Evolutionary conservation across 202 grass and related monocot genomes (phyloP).

Genomic region (Schoenoplectus tabernaemontani): DNA sequence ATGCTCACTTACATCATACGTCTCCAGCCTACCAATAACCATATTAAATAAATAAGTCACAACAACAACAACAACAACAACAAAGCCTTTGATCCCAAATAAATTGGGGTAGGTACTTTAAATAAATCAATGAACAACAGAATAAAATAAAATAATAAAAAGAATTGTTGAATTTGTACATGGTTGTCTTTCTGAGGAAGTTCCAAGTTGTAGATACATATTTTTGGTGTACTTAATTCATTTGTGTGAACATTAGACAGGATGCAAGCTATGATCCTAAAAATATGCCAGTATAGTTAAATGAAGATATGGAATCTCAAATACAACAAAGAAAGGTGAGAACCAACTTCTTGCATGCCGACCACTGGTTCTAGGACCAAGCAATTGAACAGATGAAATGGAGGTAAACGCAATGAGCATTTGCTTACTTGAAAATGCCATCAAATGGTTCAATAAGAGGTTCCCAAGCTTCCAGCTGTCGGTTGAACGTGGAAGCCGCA

Average conservation of each 20-base stretch:
- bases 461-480: conserved; percentile 92
- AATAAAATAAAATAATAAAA: conserved; percentile 1
- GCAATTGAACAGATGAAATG: not conserved
- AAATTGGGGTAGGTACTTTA: no score
- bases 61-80: conserved; percentile 6
- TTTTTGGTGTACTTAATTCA: not conserved
- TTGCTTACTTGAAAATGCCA: conserved; percentile 89
- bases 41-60: conserved; percentile 26
- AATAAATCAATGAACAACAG: conserved; percentile 17
- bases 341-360: not conserved
- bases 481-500: conserved; percentile 94
- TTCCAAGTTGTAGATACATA: not conserved
- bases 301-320: not conserved
- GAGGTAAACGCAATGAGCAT: conserved; percentile 3
- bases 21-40: conserved; percentile 73
- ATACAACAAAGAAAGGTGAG: not conserved
- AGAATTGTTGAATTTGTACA: not conserved
- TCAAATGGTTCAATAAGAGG: conserved; percentile 98
- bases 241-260: not conserved
- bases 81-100: no score
- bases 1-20: conserved; percentile 71
- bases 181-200: not conserved
- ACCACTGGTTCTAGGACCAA: not conserved
- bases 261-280: not conserved
- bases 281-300: not conserved